phyloP scores from a whole-genome alignment of 2,329 filamentous ascomycete genomes.

The Fusarium sp. region DNA sequence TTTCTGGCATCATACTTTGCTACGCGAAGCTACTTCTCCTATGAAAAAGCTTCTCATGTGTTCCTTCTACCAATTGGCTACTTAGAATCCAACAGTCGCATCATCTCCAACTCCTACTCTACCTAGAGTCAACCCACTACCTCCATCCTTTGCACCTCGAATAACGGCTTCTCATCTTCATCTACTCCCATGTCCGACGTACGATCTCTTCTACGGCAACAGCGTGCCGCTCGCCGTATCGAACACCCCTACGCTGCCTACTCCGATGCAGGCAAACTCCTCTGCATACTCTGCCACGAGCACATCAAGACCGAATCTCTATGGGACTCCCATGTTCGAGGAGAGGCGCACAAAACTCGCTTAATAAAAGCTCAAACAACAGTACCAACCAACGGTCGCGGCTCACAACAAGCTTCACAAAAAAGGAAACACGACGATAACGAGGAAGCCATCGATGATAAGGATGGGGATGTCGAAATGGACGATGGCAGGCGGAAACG shows the following conservation, averaged over 20 bases:
- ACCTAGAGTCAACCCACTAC: constrained; percentile 21
- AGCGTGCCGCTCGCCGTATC: constrained; percentile 80
- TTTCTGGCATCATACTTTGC: constrained; percentile 2
- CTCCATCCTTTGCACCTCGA: constrained; percentile 5
- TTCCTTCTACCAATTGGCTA: constrained; percentile 4
- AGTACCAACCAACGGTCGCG: constrained; percentile 28
- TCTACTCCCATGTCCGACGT: constrained; percentile 77
- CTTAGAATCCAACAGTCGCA: not conserved
- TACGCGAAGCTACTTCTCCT: not conserved
- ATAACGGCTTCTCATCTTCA: constrained; percentile 1
- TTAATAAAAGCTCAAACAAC: constrained; percentile 44
- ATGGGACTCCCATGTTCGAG: constrained; percentile 74
- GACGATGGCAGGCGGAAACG: constrained; percentile 61
- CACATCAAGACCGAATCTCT: constrained; percentile 74
- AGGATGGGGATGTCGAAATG: constrained; percentile 54
- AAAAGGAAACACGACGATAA: constrained; percentile 56
- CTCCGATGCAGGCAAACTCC: constrained; percentile 74
- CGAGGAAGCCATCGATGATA: constrained; percentile 46
- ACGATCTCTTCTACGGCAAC: constrained; percentile 81
- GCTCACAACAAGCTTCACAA: constrained; percentile 34
- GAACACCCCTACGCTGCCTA: constrained; percentile 77
- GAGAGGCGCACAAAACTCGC: constrained; percentile 57
- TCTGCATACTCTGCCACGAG: constrained; percentile 76
- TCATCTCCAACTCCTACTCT: constrained; percentile 11
- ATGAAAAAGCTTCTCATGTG: not conserved